phyloP scores from a whole-genome alignment of 345 rosid species.

The Schrenkiella parvula region DNA sequence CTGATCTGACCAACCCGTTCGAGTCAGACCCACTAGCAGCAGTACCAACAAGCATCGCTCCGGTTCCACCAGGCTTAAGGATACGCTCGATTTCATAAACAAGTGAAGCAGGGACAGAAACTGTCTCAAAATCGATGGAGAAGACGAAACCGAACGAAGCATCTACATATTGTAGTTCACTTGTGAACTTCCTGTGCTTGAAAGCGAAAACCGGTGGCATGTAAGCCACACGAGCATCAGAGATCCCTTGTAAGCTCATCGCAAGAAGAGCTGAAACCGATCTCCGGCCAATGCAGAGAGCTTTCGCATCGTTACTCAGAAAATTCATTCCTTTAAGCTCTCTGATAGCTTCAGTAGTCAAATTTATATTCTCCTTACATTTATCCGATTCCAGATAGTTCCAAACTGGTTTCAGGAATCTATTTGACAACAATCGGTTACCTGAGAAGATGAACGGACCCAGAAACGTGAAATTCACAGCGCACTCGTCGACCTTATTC shows the following conservation, averaged over 20 bases:
- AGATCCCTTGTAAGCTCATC: slow-evolving; percentile 53
- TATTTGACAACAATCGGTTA: slow-evolving; percentile 23
- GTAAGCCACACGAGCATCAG: slow-evolving; percentile 46
- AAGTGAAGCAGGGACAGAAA: slow-evolving; percentile 69
- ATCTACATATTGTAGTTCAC: slow-evolving; percentile 54
- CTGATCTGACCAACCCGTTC: slow-evolving; percentile 62
- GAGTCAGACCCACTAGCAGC: slow-evolving; percentile 40
- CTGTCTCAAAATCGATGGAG: slow-evolving; percentile 55
- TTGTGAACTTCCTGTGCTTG: slow-evolving; percentile 50
- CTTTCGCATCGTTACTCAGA: slow-evolving; percentile 41
- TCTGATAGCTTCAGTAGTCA: slow-evolving; percentile 45
- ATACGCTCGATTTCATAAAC: slow-evolving; percentile 88
- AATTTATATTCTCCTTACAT: slow-evolving; percentile 45
- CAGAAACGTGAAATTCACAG: slow-evolving; percentile 31
- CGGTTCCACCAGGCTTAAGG: slow-evolving; percentile 70
- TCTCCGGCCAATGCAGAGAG: slow-evolving; percentile 78
- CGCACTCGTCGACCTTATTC: slow-evolving; percentile 39
- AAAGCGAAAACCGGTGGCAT: slow-evolving; percentile 57
- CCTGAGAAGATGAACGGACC: slow-evolving; percentile 34
- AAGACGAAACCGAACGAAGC: slow-evolving; percentile 63
- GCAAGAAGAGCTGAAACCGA: slow-evolving; percentile 53
- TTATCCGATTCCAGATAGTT: slow-evolving; percentile 38
- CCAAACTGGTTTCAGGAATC: slow-evolving; percentile 47
- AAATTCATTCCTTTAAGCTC: slow-evolving; percentile 54
- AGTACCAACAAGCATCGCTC: slow-evolving; percentile 66